Conservation (phyloP, 176 grass and related monocot species). For the Ensete ventricosum region DNA sequence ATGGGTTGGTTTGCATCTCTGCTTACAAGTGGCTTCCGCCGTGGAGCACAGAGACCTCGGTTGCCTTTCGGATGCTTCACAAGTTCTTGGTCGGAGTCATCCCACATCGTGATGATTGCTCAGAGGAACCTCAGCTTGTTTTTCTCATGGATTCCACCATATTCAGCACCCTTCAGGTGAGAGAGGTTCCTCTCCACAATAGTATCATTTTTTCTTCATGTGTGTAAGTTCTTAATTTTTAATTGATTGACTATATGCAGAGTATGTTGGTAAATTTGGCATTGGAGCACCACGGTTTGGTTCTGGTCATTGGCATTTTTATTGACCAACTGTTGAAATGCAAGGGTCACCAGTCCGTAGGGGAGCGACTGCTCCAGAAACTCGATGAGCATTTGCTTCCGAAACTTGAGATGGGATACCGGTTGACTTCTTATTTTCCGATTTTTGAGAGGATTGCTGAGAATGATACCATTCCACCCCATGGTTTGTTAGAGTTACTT, state of each 20-base stretch:
- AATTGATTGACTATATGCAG: conserved; percentile 34
- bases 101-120: conserved; percentile 40
- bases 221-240: background rate
- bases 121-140: conserved; percentile 25
- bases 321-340: conserved; percentile 56
- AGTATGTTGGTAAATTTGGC: conserved; percentile 59
- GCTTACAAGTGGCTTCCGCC: conserved; percentile 61
- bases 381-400: conserved; percentile 66
- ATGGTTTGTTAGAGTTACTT: conserved; percentile 64
- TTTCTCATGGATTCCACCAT: conserved; percentile 63
- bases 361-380: conserved; percentile 53
- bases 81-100: conserved; percentile 40
- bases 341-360: conserved; percentile 37
- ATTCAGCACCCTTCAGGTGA: conserved; percentile 78
- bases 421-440: conserved; percentile 66
- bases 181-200: conserved; percentile 5
- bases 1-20: conserved; percentile 62
- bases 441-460: conserved; percentile 75
- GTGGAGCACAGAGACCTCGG: conserved; percentile 69
- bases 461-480: conserved; percentile 66
- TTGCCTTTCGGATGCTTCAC: conserved; percentile 72
- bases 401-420: conserved; percentile 57
- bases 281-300: conserved; percentile 43
- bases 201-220: conserved; percentile 10
- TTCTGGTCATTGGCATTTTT: conserved; percentile 69